Evolutionary conservation across 441 rosid species (phyloP), one percentile per base, ranked within the genome.

Genomic region (Macaranga tanarius): DNA sequence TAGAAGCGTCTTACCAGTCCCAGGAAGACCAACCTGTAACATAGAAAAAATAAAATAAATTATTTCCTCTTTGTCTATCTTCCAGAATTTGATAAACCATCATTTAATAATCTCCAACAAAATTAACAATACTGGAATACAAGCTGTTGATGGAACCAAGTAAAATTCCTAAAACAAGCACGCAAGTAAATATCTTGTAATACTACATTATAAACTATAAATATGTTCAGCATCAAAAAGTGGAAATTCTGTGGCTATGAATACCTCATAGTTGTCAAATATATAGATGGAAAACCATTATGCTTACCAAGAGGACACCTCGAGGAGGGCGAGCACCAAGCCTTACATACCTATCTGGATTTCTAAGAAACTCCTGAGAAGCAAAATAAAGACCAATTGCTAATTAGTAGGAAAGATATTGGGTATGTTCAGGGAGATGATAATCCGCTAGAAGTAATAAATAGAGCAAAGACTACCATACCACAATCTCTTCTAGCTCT

Each of bases 281-380:
- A 22, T 69, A 16, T 61, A 4, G n/a, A 19, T 13, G 3, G 19
- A 3, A 59, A 17, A 65, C 10, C 55, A 16, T 65, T 10, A 48
- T 17, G 81, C 98, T 84, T 82, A 95, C 99, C 97, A 95, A 79
- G 50, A 95, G 90, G 79, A 95, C 97, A 66, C 99, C 99, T 57
- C 97, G 91, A 42, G 99, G 99, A 80, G 98, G 99, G 60, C 99
- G 97, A 60, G 99, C 99, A 73, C 99, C 99, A 64, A 95, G 81
- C 44, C 96, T 88, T 56, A 79, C 67, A 51, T 95, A 95, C 84
- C 73, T 89, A 62, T 95, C 98, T 54, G 99, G 98, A 76, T 90
- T 95, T 83, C 90, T 91, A 25, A 95, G 98, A 84, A 95, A 95
- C 83, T 95, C 99, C 99, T 95, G 91, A 23, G 51, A 57, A 57